Conservation (phyloP, 176 grass and related monocot genomes). For the Triticum urartu region DNA sequence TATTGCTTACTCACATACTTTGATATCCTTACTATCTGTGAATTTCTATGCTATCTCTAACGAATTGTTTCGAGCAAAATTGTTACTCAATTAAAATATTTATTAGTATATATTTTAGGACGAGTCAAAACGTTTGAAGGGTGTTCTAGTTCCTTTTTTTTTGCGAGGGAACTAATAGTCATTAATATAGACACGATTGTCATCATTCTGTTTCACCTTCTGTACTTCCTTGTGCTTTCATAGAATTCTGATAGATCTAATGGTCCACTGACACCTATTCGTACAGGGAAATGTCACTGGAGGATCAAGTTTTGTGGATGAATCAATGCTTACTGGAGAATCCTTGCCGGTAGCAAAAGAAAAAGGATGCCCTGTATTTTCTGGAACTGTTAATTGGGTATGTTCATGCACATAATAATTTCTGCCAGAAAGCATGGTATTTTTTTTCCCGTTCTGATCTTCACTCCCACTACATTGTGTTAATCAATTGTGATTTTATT, state of each 20-base stretch:
- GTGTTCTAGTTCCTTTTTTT: background rate
- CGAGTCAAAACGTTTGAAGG: constrained; percentile 4
- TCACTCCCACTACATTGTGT: background rate
- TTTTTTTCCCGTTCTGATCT: background rate
- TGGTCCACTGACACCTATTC: background rate
- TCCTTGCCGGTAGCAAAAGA: constrained; percentile 93
- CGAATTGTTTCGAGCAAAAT: background rate
- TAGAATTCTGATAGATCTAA: background rate
- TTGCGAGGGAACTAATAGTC: background rate
- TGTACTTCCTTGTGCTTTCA: background rate
- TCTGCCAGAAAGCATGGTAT: background rate
- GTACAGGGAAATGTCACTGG: constrained; percentile 72
- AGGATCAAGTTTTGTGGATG: constrained; percentile 91
- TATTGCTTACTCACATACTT: constrained; percentile 10
- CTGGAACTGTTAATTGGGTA: constrained; percentile 99
- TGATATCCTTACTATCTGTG: background rate
- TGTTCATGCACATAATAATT: constrained; percentile 16
- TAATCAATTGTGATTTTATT: background rate
- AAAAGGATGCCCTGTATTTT: constrained; percentile 73
- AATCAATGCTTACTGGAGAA: constrained; percentile 99
- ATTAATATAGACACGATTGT: background rate
- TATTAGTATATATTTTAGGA: background rate
- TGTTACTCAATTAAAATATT: background rate
- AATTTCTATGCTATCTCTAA: background rate
- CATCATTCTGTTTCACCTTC: background rate